Evolutionary conservation across 805 yeast species (phyloP).

Genomic region (Schizosaccharomyces octosporus): DNA sequence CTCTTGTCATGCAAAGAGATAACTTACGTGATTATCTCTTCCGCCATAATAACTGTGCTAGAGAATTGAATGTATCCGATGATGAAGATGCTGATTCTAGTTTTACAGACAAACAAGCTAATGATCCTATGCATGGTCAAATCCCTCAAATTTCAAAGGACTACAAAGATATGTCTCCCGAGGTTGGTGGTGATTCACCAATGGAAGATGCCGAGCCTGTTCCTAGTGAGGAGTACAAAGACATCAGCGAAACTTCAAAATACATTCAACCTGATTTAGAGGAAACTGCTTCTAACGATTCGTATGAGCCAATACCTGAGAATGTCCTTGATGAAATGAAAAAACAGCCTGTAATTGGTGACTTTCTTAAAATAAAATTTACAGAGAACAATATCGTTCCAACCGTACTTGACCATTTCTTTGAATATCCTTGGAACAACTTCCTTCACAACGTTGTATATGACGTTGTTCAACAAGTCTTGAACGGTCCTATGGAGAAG

Average conservation of each 20-base stretch:
- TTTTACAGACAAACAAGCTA: not conserved
- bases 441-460: conserved; percentile 92
- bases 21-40: conserved; percentile 23
- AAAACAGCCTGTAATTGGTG: conserved; percentile 50
- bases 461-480: conserved; percentile 82
- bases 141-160: not conserved
- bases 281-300: not conserved
- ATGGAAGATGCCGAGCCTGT: conserved; percentile 3
- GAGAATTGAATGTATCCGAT: not conserved
- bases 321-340: not conserved
- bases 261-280: not conserved
- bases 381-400: conserved; percentile 25
- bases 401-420: conserved; percentile 25
- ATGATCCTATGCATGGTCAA: not conserved
- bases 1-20: conserved; percentile 45
- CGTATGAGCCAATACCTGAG: not conserved
- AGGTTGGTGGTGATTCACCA: conserved; percentile 1
- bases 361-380: conserved; percentile 56
- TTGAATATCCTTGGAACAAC: conserved; percentile 85
- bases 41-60: not conserved
- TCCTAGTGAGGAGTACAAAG: not conserved
- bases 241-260: not conserved
- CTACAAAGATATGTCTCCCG: not conserved
- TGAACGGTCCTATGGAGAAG: conserved; percentile 65
- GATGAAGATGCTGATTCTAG: conserved; percentile 2